Percentiles rank a stretch among this genome's conserved stretches.
Conservation (phyloP, 352 stramenopile species). For the Detonula confervacea region DNA sequence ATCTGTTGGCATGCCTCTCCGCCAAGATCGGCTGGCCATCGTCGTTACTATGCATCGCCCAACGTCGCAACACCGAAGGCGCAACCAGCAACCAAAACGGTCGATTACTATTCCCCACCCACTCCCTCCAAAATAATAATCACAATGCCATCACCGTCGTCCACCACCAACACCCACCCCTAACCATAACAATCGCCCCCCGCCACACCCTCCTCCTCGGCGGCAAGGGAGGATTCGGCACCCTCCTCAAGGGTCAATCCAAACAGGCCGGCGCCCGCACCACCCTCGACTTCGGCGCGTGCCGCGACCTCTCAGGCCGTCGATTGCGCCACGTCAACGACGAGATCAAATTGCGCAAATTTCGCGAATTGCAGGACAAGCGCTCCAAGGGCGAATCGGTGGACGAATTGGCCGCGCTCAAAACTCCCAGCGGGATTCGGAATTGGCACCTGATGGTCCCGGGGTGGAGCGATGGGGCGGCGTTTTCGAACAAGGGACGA, state of each 20-base stretch:
- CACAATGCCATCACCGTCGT: not conserved
- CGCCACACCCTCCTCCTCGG: conserved; percentile 31
- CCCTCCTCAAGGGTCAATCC: conserved; percentile 80
- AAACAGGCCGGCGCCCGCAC: conserved; percentile 78
- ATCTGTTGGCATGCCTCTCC: conserved; percentile 17
- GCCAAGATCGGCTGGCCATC: conserved; percentile 32
- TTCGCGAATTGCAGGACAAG: conserved; percentile 45
- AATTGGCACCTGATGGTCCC: conserved; percentile 84
- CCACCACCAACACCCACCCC: conserved; percentile 16
- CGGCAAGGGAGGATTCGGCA: conserved; percentile 83
- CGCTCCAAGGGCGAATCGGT: conserved; percentile 30
- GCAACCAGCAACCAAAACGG: not conserved
- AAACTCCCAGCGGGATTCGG: conserved; percentile 68
- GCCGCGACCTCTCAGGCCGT: conserved; percentile 89
- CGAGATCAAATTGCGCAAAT: conserved; percentile 82
- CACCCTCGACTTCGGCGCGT: conserved; percentile 90
- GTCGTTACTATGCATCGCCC: conserved; percentile 19
- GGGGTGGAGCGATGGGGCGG: conserved; percentile 68
- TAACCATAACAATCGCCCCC: conserved; percentile 18
- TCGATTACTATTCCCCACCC: not conserved
- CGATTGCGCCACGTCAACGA: conserved; percentile 90
- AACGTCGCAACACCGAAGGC: not conserved
- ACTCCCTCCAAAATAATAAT: not conserved
- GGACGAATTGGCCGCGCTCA: conserved; percentile 51
- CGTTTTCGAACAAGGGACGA: conserved; percentile 60